These are phyloP conservation scores for Phialophora verrucosa DNA, from an alignment of 2,329 filamentous ascomycete species.

Conservation along the genomic window DNA sequence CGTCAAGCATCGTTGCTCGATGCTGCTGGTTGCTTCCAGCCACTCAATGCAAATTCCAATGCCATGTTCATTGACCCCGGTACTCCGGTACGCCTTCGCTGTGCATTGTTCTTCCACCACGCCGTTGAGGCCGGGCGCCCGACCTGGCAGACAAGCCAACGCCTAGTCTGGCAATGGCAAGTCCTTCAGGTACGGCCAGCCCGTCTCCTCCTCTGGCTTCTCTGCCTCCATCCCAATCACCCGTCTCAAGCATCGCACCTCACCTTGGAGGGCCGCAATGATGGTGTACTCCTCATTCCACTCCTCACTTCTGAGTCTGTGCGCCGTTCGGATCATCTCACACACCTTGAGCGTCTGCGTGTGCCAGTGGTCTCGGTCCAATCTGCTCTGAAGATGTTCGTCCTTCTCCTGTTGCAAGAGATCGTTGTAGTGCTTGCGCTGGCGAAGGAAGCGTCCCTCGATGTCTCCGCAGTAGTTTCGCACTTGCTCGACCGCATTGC, in stretches of 20 bases:
- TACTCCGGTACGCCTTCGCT: slow-evolving; percentile 9
- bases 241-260: slow-evolving; percentile 55
- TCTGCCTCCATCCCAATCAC: slow-evolving; percentile 56
- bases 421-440: slow-evolving; percentile 57
- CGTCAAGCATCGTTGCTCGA: slow-evolving; percentile 11
- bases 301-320: slow-evolving; percentile 55
- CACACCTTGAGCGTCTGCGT: slow-evolving; percentile 54
- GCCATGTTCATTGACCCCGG: slow-evolving; percentile 3
- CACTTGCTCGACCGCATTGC: slow-evolving; percentile 57
- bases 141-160: background rate
- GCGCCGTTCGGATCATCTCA: slow-evolving; percentile 57
- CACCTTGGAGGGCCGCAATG: slow-evolving; percentile 55
- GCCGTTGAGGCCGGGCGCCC: background rate
- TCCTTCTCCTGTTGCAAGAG: slow-evolving; percentile 58
- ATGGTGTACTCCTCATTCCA: slow-evolving; percentile 53
- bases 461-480: slow-evolving; percentile 58
- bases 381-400: slow-evolving; percentile 54
- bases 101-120: background rate
- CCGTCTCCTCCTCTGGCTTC: slow-evolving; percentile 56
- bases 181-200: slow-evolving; percentile 56
- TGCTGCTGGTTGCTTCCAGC: slow-evolving; percentile 6
- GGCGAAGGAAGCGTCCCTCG: slow-evolving; percentile 54
- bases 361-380: slow-evolving; percentile 58
- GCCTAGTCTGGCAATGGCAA: slow-evolving; percentile 43
- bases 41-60: slow-evolving; percentile 11